Base-by-base conservation (phyloP, 805 yeast species). In the Metschnikowia lunata region DNA sequence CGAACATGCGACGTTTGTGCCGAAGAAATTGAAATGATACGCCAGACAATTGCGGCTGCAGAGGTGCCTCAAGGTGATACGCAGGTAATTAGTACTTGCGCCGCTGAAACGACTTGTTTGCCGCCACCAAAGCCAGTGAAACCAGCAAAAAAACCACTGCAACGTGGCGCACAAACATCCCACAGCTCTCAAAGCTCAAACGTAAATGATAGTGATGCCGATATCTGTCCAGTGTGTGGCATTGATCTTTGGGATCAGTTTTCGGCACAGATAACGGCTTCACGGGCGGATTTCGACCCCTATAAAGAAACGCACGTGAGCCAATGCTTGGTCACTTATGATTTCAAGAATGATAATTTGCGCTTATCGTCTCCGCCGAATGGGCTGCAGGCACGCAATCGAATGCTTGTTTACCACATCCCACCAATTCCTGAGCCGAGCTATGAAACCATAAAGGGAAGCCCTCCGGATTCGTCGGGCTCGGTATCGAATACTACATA, bases 331-430 rank as follows among this genome's bases (percentile, higher is more conserved):
- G 78, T 85, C 26, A 84, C 83, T 48, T 80, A 76, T 54, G 76
- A 81, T 40, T 83, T 86, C n/a, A 72, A 79, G 33, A 78, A 81
- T 6, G 77, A 76, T 30, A 75, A 76, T 42, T 73, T 74, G 40
- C 63, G 88, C 35, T 58, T 60, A 35, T 49, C 53, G 26, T 54
- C 63, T 14, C 69, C 69, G n/a, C 50, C 49, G 8, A 51, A 50
- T 10, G 46, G 45, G 11, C 32, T 42, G 26, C 66, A 61, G 26
- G 67, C 74, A 5, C 69, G 76, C 28, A 90, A 90, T 60, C 75
- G 96, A 47, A 90, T 93, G 97, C 69, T 93, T 39, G 93, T 89
- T 1, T 88, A 86, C 61, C 77, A 70, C 40, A 69, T 78, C 39
- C 74, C 74, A 0, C 80, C 80, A 8, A 69, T 71, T 31, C 75